Conservation (phyloP, 768 basidiomycete species). For the Auricularia auricula-judae region DNA sequence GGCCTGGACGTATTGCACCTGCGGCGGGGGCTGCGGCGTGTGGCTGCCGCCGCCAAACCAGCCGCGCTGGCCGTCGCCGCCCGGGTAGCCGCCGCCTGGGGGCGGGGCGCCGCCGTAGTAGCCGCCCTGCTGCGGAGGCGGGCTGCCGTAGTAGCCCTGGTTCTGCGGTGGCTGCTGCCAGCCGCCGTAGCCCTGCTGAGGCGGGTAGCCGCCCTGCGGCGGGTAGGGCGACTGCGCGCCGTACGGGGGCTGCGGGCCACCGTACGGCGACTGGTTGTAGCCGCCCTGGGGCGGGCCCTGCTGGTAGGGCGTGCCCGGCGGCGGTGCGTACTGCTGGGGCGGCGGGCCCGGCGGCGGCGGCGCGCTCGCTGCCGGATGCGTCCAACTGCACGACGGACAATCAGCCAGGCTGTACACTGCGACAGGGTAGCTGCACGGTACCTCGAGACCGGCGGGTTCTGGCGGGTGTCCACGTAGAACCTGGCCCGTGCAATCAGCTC, state of each 20-base stretch:
- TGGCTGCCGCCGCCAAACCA: constrained; percentile 21
- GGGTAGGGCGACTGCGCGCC: background rate
- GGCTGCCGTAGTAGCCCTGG: constrained; percentile 10
- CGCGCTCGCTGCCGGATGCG: constrained; percentile 49
- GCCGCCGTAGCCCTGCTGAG: constrained; percentile 8
- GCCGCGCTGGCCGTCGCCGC: constrained; percentile 12
- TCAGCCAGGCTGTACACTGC: background rate
- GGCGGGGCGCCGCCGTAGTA: constrained; percentile 6
- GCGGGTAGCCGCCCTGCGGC: background rate
- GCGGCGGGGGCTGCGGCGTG: constrained; percentile 23
- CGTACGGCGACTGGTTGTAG: too few relatives aligned
- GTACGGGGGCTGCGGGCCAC: background rate
- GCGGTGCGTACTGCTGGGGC: constrained; percentile 36
- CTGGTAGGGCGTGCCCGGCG: constrained; percentile 17
- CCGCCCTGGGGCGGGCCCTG: constrained; percentile 6
- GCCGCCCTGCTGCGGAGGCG: constrained; percentile 14
- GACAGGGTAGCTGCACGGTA: background rate
- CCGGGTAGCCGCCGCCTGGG: background rate
- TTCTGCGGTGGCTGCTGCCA: background rate
- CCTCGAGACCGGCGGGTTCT: constrained; percentile 35
- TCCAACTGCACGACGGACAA: constrained; percentile 41
- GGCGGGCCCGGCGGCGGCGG: constrained; percentile 20
- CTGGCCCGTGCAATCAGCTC: constrained; percentile 22
- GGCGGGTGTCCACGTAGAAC: constrained; percentile 67
- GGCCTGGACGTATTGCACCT: constrained; percentile 19